These are phyloP conservation scores for Plasmodium sp. DNA, from an alignment of 169 alveolate species.

Conservation along the genomic window DNA sequence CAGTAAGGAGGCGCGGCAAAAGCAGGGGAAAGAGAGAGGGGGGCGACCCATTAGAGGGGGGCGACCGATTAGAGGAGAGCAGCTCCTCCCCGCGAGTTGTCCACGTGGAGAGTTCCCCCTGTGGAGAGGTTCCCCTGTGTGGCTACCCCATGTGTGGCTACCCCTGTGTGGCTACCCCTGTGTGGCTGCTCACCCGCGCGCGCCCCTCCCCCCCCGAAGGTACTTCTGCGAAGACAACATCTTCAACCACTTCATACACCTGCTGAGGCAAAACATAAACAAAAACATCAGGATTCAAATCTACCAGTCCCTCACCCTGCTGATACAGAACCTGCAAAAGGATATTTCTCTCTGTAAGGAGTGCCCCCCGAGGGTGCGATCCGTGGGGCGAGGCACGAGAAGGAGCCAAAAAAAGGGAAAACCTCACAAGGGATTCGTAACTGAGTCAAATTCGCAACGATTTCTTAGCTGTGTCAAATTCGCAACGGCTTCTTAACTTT, in stretches of 20 bases:
- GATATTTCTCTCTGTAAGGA: slow-evolving; percentile 52
- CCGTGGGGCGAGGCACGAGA: background rate
- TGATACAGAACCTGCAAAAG: slow-evolving; percentile 50
- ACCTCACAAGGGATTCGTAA: background rate
- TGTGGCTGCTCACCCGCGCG: background rate
- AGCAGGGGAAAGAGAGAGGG: background rate
- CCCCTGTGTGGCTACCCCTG: background rate
- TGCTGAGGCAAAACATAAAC: slow-evolving; percentile 43
- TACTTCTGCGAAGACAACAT: slow-evolving; percentile 68
- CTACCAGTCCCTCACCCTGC: slow-evolving; percentile 40
- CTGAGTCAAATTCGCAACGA: no score
- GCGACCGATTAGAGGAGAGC: background rate
- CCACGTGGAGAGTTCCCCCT: background rate
- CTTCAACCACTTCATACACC: slow-evolving; percentile 41
- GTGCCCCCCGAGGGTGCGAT: background rate
- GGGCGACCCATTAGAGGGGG: background rate
- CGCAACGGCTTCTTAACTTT: background rate
- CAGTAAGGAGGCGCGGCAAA: slow-evolving; percentile 20
- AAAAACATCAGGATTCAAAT: slow-evolving; percentile 42
- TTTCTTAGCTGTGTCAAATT: no score
- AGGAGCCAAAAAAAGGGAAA: background rate
- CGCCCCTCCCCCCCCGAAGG: background rate
- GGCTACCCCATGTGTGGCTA: no score
- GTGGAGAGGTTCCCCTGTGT: no score
- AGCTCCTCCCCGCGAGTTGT: background rate